phyloP scores from a whole-genome alignment of 345 rosid species.

The Eutrema heterophyllum region DNA sequence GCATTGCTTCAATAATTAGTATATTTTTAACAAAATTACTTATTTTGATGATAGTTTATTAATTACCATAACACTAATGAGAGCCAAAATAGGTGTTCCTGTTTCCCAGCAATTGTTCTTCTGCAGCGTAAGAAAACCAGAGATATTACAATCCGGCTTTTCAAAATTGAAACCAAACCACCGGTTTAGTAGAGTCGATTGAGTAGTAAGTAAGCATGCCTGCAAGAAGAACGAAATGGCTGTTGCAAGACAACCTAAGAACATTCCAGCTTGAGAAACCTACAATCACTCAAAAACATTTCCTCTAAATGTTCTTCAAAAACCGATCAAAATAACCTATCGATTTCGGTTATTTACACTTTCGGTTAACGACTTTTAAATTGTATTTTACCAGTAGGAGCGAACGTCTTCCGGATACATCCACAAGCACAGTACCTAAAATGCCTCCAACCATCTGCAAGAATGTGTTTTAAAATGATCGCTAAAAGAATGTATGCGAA shows the following conservation, averaged over 20 bases:
- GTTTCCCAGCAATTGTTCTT: conserved; percentile 39
- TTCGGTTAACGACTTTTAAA: neutral
- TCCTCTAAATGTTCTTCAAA: neutral
- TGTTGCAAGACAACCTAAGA: conserved; percentile 64
- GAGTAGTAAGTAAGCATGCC: conserved; percentile 28
- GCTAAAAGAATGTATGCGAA: neutral
- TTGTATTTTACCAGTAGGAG: conserved; percentile 58
- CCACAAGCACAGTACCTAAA: conserved; percentile 63
- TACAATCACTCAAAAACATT: neutral
- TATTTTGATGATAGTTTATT: neutral
- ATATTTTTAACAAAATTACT: neutral
- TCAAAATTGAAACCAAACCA: neutral
- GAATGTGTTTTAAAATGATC: neutral
- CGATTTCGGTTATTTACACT: neutral
- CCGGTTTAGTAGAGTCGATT: neutral
- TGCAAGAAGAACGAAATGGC: conserved; percentile 52
- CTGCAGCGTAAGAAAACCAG: conserved; percentile 27
- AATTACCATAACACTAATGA: conserved; percentile 27
- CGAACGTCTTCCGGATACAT: conserved; percentile 66
- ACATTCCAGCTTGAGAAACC: conserved; percentile 75
- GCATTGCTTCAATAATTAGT: neutral
- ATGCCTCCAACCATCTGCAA: conserved; percentile 64
- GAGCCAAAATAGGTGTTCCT: conserved; percentile 25
- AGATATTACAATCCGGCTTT: neutral
- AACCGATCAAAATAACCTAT: neutral